phyloP scores from a whole-genome alignment of 495 filamentous ascomycete species.

The Xylaria sp. region DNA sequence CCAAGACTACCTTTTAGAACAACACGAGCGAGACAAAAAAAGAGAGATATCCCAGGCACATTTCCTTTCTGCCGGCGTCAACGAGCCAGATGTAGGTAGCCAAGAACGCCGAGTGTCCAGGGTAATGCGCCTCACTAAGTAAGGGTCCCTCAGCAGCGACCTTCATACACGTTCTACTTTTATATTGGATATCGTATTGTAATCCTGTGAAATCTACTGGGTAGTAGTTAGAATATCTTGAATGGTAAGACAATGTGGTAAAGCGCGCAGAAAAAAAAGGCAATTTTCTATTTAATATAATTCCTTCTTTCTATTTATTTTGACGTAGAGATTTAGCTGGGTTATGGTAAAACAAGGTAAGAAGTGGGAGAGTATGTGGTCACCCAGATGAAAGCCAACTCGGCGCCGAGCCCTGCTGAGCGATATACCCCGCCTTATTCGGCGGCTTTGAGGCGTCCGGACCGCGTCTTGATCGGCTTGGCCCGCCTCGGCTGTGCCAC shows the following conservation, averaged over 20 bases:
- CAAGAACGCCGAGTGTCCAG: conserved; percentile 9
- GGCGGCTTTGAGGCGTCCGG: conserved; percentile 1
- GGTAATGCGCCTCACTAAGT: background rate
- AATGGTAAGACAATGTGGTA: no score
- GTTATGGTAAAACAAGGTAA: no score
- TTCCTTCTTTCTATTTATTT: no score
- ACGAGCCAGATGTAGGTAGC: background rate
- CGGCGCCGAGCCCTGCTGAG: conserved; percentile 15
- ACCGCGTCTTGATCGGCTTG: conserved; percentile 1
- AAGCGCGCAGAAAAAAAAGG: no score
- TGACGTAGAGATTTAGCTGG: no score
- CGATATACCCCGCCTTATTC: conserved; percentile 9
- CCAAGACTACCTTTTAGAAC: background rate
- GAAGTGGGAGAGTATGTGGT: no score
- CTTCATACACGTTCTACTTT: no score
- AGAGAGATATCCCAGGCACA: background rate
- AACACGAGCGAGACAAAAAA: background rate
- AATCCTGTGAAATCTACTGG: no score
- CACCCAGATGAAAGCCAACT: background rate
- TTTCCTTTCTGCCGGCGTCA: background rate
- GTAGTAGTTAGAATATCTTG: no score
- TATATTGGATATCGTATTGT: no score
- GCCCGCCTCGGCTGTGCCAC: background rate
- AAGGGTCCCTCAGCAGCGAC: no score
- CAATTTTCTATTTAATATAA: no score